Evolutionary conservation across 1,284 basidiomycete genomes (phyloP).

Genomic region (Mrakiaceae sp.): DNA sequence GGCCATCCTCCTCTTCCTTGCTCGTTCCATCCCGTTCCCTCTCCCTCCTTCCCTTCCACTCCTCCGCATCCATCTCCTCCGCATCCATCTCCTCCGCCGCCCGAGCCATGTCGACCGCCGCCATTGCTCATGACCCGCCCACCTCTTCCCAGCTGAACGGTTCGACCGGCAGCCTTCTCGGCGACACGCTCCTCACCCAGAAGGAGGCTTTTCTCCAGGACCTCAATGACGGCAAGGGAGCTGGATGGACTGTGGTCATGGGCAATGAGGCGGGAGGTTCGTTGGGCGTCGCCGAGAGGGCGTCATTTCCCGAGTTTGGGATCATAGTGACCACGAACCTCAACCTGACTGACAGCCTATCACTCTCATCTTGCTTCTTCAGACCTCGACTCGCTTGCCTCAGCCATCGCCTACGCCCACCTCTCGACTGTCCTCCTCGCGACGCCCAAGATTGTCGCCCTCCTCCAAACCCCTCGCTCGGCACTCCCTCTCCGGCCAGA

Average conservation of each 20-base stretch:
- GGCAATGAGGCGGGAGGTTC: conserved; percentile 87
- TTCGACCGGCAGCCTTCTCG: conserved; percentile 34
- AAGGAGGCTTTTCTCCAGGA: conserved; percentile 43
- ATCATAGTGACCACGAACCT: conserved; percentile 7
- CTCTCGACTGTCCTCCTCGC: conserved; percentile 46
- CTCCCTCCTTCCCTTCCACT: no score
- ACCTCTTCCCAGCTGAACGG: no score
- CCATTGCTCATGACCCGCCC: no score
- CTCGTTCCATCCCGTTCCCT: no score
- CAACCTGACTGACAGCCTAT: conserved; percentile 11
- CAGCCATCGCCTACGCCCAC: conserved; percentile 70
- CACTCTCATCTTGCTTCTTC: neutral
- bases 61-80: no score
- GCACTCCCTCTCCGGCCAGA: conserved; percentile 75
- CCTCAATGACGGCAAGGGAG: conserved; percentile 36
- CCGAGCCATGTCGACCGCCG: no score
- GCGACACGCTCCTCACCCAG: conserved; percentile 23
- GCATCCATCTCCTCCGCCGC: no score
- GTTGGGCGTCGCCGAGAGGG: conserved; percentile 20
- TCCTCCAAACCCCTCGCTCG: conserved; percentile 56
- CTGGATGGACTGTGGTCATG: conserved; percentile 69
- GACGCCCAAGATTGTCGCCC: conserved; percentile 47
- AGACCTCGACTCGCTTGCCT: conserved; percentile 83
- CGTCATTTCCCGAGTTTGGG: neutral
- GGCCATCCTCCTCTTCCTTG: no score